A percentile compares a stretch with the other conserved stretches of the same genome.
Evolutionary conservation across 169 alveolate species (phyloP).

Genomic region (Cryptosporidium felis): DNA sequence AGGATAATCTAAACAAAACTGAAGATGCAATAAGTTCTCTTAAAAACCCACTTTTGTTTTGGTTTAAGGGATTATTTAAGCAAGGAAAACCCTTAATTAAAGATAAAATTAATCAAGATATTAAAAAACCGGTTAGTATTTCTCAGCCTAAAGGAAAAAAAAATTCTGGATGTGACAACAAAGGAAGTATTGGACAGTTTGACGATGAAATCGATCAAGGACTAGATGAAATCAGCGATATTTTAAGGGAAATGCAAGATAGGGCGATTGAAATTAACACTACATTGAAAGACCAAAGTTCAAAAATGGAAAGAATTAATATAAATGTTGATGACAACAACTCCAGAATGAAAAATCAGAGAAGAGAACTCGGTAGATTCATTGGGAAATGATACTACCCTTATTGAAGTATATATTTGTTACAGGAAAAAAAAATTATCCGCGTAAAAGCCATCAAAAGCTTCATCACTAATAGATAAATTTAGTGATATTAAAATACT

Average conservation of each 20-base stretch:
- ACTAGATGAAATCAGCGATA: slow-evolving; percentile 18
- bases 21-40: slow-evolving; percentile 25
- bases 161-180: no score
- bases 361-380: slow-evolving; percentile 16
- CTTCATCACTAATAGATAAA: no score
- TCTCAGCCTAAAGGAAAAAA: neutral
- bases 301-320: slow-evolving; percentile 11
- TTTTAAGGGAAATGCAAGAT: slow-evolving; percentile 50
- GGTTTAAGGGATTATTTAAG: slow-evolving; percentile 63
- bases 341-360: slow-evolving; percentile 48
- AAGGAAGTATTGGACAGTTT: neutral
- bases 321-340: slow-evolving; percentile 8
- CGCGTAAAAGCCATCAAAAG: no score
- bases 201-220: slow-evolving; percentile 14
- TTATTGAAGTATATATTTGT: no score
- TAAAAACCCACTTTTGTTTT: slow-evolving; percentile 39
- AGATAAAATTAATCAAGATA: no score
- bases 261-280: slow-evolving; percentile 48
- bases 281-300: slow-evolving; percentile 30
- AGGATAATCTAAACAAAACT: slow-evolving; percentile 44
- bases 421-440: no score
- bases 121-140: neutral
- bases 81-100: neutral
- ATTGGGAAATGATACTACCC: slow-evolving; percentile 11
- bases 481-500: no score